phyloP scores from a whole-genome alignment of 1,139 yeast species.

The Saccharomyces pastorianus region DNA sequence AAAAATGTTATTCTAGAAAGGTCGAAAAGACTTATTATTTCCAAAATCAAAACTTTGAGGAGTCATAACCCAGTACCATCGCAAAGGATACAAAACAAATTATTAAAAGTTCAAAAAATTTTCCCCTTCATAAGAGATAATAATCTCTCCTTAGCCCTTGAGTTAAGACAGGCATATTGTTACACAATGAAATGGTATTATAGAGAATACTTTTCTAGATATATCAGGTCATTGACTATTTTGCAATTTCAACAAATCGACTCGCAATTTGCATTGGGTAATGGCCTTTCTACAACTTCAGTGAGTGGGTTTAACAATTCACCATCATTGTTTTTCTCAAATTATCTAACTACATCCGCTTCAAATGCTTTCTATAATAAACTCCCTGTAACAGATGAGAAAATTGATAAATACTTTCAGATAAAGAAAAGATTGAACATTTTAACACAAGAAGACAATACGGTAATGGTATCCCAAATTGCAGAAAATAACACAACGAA shows the following conservation, averaged over 20 bases:
- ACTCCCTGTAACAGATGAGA: slow-evolving; percentile 14
- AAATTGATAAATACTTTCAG: slow-evolving; percentile 41
- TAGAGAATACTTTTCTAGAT: slow-evolving; percentile 66
- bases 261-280: slow-evolving; percentile 34
- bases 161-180: slow-evolving; percentile 69
- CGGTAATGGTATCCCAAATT: slow-evolving; percentile 74
- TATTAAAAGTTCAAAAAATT: slow-evolving; percentile 54
- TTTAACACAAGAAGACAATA: slow-evolving; percentile 45
- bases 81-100: slow-evolving; percentile 62
- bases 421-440: slow-evolving; percentile 52
- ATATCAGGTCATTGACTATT: slow-evolving; percentile 65
- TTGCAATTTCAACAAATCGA: slow-evolving; percentile 48
- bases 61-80: slow-evolving; percentile 47
- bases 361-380: slow-evolving; percentile 1
- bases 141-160: slow-evolving; percentile 62
- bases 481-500: slow-evolving; percentile 68
- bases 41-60: slow-evolving; percentile 57
- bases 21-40: slow-evolving; percentile 59
- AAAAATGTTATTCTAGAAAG: slow-evolving; percentile 51
- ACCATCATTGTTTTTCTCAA: slow-evolving; percentile 18
- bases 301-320: slow-evolving; percentile 13
- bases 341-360: slow-evolving; percentile 16
- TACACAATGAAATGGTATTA: slow-evolving; percentile 94
- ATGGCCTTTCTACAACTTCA: slow-evolving; percentile 19
- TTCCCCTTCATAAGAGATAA: slow-evolving; percentile 48